Base-by-base conservation (phyloP, 352 stramenopile species). In the Globisporangium splendens region DNA sequence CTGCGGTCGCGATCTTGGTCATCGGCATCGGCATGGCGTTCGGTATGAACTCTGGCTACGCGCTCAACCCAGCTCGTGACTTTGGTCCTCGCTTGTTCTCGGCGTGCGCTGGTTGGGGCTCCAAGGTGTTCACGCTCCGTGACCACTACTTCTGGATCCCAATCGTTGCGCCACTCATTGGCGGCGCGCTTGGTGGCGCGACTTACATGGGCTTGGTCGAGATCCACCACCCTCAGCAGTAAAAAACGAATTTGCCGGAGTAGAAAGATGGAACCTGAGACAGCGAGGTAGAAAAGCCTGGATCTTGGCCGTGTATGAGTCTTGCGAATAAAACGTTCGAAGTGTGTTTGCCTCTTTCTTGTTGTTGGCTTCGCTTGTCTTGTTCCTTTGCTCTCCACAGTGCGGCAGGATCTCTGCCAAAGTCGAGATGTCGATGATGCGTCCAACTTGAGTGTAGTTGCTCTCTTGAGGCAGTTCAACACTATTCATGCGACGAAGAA, bases 11-110 rank as follows among this genome's bases (percentile, higher is more conserved):
- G 20, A 43, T 83, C 28, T 60, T 89, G 14, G 63, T 90, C 24
- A 62, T 77, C 28, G 76, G 55, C 3, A 80, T 91, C 35, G 79
- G 82, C 43, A 91, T 89, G 73, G 72, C 75, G 8, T 89, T 91
- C 46, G 79, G 81, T 39, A 75, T 81, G 57, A 91, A 88, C 61
- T 79, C 81, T 8, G 77, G 82, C 49, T 84, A 86, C 51, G 71
- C 73, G 1, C 72, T 83, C 59, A 83, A 83, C 43, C 73, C 73
- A 10, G 71, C 71, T 12, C 68, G 70, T 12, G 68, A 79, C 33
- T 59, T 79, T n/a, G 68, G 71, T 8, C 60, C 72, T 50, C 68
- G 74, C 18, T 31, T 84, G 44, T 71, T 85, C 46, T 68, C 74
- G 35, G 18, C 54, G 43, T 50, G 68, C 17, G 75, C 73, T 54